Percentiles rank a stretch among this genome's conserved stretches.
Conservation (phyloP, 2,329 filamentous ascomycete genomes). For the Neobulgaria alba region DNA sequence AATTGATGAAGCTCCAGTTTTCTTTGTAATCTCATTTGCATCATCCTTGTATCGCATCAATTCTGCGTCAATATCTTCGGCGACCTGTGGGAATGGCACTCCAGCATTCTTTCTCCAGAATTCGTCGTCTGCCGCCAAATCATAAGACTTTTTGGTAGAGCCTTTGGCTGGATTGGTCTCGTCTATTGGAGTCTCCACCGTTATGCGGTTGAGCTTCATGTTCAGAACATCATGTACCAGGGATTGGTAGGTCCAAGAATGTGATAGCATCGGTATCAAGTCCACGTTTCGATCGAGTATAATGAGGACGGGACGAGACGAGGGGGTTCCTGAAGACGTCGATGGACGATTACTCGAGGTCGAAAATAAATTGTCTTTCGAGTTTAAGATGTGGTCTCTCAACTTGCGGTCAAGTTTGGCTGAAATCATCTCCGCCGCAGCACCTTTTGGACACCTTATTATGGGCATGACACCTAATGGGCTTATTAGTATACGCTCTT, state of each 20-base stretch:
- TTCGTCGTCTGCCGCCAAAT: slow-evolving; percentile 82
- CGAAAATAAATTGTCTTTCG: slow-evolving; percentile 95
- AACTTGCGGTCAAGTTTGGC: slow-evolving; percentile 92
- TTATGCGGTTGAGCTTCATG: slow-evolving; percentile 88
- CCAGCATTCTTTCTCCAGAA: slow-evolving; percentile 94
- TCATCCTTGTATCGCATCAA: slow-evolving; percentile 94
- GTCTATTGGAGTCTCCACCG: slow-evolving; percentile 75
- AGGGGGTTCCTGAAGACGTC: slow-evolving; percentile 49
- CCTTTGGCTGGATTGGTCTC: slow-evolving; percentile 67
- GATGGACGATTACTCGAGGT: slow-evolving; percentile 45
- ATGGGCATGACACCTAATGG: slow-evolving; percentile 75
- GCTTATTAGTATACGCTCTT: slow-evolving; percentile 17
- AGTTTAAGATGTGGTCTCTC: slow-evolving; percentile 92
- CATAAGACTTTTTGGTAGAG: slow-evolving; percentile 79
- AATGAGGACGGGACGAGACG: slow-evolving; percentile 79
- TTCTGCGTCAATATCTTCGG: slow-evolving; percentile 91
- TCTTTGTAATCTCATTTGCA: slow-evolving; percentile 86
- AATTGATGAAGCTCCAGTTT: slow-evolving; percentile 84
- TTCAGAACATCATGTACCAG: slow-evolving; percentile 70
- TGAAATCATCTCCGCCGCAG: slow-evolving; percentile 88
- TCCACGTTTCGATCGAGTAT: slow-evolving; percentile 95
- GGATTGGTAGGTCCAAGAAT: slow-evolving; percentile 86
- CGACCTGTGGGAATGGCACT: slow-evolving; percentile 87
- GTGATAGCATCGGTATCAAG: slow-evolving; percentile 95
- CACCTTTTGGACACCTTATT: slow-evolving; percentile 87